Evolutionary conservation across 345 rosid genomes (phyloP).

Genomic region (Boechera divaricarpa): DNA sequence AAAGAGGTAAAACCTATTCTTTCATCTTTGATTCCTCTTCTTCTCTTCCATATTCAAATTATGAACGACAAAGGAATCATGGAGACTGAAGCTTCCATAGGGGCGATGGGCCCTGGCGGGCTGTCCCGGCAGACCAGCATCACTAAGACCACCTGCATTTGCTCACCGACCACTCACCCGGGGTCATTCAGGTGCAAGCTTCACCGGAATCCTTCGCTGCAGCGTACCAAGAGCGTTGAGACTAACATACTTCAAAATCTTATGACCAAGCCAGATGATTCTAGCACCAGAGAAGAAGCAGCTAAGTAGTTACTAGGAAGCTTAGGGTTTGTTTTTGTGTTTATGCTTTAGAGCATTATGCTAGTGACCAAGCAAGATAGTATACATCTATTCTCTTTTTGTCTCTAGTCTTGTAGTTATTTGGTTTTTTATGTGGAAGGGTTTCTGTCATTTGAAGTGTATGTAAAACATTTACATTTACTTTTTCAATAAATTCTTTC

Average conservation of each 20-base stretch:
- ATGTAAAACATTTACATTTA: neutral
- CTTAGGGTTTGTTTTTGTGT: constrained; percentile 11
- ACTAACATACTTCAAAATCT: constrained; percentile 26
- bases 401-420: constrained; percentile 5
- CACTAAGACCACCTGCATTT: constrained; percentile 32
- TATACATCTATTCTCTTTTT: neutral
- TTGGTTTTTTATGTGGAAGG: constrained; percentile 10
- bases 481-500: neutral
- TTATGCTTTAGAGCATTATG: neutral
- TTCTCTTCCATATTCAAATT: neutral
- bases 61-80: constrained; percentile 29
- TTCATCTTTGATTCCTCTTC: constrained; percentile 2
- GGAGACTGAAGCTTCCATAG: constrained; percentile 12
- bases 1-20: neutral
- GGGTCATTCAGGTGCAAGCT: constrained; percentile 42
- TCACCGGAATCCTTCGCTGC: constrained; percentile 38
- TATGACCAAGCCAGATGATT: constrained; percentile 11
- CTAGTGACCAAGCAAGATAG: constrained; percentile 13
- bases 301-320: constrained; percentile 21
- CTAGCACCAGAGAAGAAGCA: constrained; percentile 18
- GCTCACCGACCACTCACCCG: constrained; percentile 40
- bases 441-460: neutral
- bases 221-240: constrained; percentile 39
- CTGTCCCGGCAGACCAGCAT: constrained; percentile 39
- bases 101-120: constrained; percentile 1